Conservation (phyloP, 2,329 filamentous ascomycete species). For the Daldinia eschscholtzii region DNA sequence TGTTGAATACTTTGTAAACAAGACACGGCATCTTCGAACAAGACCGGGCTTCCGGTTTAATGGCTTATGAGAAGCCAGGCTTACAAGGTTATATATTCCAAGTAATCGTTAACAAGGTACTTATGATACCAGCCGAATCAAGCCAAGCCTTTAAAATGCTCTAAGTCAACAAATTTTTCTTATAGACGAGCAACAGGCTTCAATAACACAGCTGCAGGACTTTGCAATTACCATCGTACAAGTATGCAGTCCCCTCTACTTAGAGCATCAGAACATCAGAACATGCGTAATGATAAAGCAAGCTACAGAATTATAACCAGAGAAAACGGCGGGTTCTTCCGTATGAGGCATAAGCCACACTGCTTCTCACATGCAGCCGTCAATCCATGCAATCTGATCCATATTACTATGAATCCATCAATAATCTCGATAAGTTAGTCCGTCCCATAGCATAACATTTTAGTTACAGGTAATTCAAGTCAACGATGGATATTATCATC, state of each 20-base stretch:
- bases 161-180: not conserved
- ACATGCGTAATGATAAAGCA: not conserved
- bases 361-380: constrained; percentile 31
- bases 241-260: no score
- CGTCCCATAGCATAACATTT: not conserved
- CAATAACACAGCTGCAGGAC: not conserved
- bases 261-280: not conserved
- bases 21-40: constrained; percentile 17
- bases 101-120: not conserved
- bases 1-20: constrained; percentile 3
- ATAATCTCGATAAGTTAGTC: constrained; percentile 40
- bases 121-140: not conserved
- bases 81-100: constrained; percentile 1
- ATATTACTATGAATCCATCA: constrained; percentile 29
- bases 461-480: not conserved
- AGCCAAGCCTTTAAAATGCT: not conserved
- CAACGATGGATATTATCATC: not conserved
- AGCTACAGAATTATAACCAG: constrained; percentile 11
- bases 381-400: constrained; percentile 35
- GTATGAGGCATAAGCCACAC: constrained; percentile 15
- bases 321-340: constrained; percentile 32
- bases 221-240: not conserved
- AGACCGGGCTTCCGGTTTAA: not conserved
- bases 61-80: not conserved
- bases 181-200: not conserved